A percentile compares a stretch with the other conserved stretches of the same genome.
phyloP scores from a whole-genome alignment of 768 basidiomycete species.

The Pleurotus djamor region DNA sequence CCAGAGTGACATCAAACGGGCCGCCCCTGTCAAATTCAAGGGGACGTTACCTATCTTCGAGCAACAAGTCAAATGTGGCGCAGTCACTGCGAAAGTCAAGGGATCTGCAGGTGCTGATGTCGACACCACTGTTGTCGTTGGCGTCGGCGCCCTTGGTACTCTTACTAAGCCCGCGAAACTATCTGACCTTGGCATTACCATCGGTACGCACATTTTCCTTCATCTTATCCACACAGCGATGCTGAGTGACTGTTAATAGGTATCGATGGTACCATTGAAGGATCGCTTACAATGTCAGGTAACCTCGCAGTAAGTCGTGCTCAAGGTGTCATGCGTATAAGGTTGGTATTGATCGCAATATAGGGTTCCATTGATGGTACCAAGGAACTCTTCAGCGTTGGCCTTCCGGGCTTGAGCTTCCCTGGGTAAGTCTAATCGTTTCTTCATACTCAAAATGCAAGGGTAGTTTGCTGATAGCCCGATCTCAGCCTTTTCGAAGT shows the following conservation, averaged over 20 bases:
- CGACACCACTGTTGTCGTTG: not conserved
- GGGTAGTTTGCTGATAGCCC: not conserved
- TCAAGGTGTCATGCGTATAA: not conserved
- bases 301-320: not conserved
- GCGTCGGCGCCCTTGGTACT: not conserved
- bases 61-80: not conserved
- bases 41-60: not conserved
- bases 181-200: not conserved
- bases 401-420: conserved; percentile 27
- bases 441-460: not conserved
- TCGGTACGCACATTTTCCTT: not conserved
- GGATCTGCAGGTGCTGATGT: not conserved
- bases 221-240: not conserved
- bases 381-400: conserved; percentile 21
- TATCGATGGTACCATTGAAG: conserved; percentile 1
- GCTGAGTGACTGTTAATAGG: not conserved
- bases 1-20: not conserved
- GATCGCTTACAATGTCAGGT: not conserved
- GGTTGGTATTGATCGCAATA: too few relatives aligned
- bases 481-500: conserved; percentile 23
- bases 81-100: not conserved
- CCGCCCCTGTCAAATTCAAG: not conserved
- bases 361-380: conserved; percentile 21
- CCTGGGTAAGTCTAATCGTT: conserved; percentile 24
- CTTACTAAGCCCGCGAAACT: conserved; percentile 2